Conservation (phyloP, 1,284 basidiomycete genomes). For the Sutorius eximius region DNA sequence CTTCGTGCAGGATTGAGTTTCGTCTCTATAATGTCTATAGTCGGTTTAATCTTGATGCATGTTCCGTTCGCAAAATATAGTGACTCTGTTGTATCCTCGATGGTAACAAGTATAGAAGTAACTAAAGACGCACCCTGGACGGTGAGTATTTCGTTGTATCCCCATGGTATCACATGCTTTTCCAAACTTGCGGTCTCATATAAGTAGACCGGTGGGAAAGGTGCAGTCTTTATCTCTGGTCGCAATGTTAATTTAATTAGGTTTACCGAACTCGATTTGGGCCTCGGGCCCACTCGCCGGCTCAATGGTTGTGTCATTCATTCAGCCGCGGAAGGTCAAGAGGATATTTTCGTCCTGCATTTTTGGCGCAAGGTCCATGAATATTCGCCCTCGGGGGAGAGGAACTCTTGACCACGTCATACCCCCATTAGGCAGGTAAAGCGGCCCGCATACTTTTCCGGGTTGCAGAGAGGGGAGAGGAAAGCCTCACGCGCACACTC, state of each 20-base stretch:
- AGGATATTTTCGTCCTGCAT: background rate
- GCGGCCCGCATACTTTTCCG: constrained; percentile 6
- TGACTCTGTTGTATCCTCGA: background rate
- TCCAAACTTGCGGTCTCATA: background rate
- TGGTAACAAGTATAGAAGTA: constrained; percentile 9
- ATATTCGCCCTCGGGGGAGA: background rate
- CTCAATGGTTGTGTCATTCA: background rate
- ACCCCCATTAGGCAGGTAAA: background rate
- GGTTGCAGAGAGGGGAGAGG: background rate
- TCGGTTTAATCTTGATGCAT: constrained; percentile 1
- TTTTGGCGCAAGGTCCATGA: constrained; percentile 6
- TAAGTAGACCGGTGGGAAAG: constrained; percentile 1
- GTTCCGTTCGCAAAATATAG: background rate
- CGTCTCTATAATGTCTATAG: constrained; percentile 6
- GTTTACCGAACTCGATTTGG: background rate
- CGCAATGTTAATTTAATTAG: background rate
- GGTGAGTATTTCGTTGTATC: background rate
- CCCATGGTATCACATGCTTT: background rate
- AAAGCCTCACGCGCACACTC: background rate
- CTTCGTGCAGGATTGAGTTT: constrained; percentile 37
- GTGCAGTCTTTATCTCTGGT: background rate
- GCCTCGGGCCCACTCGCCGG: background rate
- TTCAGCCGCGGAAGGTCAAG: background rate
- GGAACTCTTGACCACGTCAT: background rate
- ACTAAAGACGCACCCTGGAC: background rate